Percentiles rank a stretch among this genome's conserved stretches.
phyloP scores from a whole-genome alignment of 2,329 filamentous ascomycete genomes.

The Ilyonectria destructans region DNA sequence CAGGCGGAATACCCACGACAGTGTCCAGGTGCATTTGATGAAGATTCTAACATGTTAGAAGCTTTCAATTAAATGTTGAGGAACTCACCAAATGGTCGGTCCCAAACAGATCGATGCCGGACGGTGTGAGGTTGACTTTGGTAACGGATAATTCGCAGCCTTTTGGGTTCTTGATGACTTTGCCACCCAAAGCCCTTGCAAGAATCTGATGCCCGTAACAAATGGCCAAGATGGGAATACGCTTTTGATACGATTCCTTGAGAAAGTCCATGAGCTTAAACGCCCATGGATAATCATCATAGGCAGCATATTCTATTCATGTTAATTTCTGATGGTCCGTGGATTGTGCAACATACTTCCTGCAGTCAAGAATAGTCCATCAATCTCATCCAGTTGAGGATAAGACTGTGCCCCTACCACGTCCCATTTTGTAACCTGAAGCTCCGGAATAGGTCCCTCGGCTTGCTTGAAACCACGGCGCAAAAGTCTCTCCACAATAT shows the following conservation, averaged over 20 bases:
- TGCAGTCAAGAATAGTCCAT: constrained; percentile 13
- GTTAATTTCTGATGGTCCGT: not conserved
- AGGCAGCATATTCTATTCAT: constrained; percentile 9
- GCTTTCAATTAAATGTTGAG: not conserved
- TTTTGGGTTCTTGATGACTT: constrained; percentile 15
- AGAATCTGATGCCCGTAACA: constrained; percentile 23
- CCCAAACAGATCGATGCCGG: constrained; percentile 6
- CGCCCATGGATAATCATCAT: constrained; percentile 19
- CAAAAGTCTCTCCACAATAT: constrained; percentile 6
- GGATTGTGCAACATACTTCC: not conserved
- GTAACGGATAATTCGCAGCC: constrained; percentile 16
- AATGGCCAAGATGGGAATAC: constrained; percentile 9
- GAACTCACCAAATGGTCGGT: constrained; percentile 9
- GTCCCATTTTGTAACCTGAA: constrained; percentile 17
- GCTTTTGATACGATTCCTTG: not conserved
- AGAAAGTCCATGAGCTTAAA: constrained; percentile 8
- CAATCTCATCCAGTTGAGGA: not conserved
- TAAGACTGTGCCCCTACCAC: constrained; percentile 8
- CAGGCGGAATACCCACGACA: not conserved
- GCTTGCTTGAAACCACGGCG: constrained; percentile 6
- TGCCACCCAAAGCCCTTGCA: constrained; percentile 9
- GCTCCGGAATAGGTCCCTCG: not conserved
- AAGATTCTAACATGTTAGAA: not conserved
- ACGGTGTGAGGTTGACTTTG: not conserved
- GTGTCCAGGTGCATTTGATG: constrained; percentile 8